Evolutionary conservation across 2,329 filamentous ascomycete genomes (phyloP).

Genomic region (Botrytis tulipae): DNA sequence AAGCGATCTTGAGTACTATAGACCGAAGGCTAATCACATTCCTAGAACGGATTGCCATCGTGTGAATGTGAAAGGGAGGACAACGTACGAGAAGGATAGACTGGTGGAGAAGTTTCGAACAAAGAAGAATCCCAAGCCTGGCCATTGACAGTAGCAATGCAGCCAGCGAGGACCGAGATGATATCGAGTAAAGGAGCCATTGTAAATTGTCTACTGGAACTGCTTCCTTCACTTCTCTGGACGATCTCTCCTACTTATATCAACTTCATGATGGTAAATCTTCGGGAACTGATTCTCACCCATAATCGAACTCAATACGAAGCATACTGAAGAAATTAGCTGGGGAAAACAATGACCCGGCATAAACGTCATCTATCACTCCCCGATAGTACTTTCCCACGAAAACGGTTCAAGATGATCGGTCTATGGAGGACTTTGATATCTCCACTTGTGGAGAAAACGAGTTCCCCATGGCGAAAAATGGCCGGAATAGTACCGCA

Average conservation of each 20-base stretch:
- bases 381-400: not conserved
- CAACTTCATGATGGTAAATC: not conserved
- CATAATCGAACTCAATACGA: not conserved
- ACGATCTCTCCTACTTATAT: conserved; percentile 2
- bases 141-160: conserved; percentile 17
- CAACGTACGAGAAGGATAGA: conserved; percentile 35
- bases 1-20: not conserved
- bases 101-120: conserved; percentile 23
- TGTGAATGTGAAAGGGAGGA: not conserved
- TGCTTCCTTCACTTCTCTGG: not conserved
- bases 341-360: not conserved
- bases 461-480: not conserved
- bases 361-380: not conserved
- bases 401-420: not conserved
- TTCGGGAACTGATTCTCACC: not conserved
- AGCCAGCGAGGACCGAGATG: conserved; percentile 6
- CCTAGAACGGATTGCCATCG: not conserved
- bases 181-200: conserved; percentile 18
- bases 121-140: conserved; percentile 17
- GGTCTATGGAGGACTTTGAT: not conserved
- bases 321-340: not conserved
- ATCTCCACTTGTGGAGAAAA: not conserved
- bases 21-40: too few species aligned
- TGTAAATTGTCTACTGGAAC: conserved; percentile 11
- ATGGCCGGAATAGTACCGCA: not conserved